Base-by-base conservation (phyloP, 2,329 filamentous ascomycete species). In the Colletotrichum caudatum region DNA sequence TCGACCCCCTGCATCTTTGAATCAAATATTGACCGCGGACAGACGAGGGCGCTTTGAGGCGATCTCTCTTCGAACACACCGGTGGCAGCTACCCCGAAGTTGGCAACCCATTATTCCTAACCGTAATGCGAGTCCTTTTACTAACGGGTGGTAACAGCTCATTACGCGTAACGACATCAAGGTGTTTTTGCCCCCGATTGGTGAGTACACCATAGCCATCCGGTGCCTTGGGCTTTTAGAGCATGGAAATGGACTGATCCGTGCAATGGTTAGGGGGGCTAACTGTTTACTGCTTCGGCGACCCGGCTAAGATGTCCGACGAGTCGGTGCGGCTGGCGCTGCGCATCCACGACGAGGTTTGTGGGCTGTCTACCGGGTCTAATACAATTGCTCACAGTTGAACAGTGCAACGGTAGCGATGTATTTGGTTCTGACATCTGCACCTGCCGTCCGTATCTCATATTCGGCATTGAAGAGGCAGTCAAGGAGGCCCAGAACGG, bases 351-450 rank as follows among this genome's bases (percentile, higher is more conserved):
- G 88, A 90, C 75, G 88, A 90, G 84, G 87, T 88, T 78, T 75
- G 80, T 72, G 66, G 39, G 48, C 16, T 37, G 46, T 37, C 29
- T 23, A 7, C n/a, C 16, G 44, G 16, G 9, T 20, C 3, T 23
- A 11, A 26, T 50, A 18, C 23, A 20, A 46, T 18, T 44, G 29
- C 39, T 74, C 51, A 71, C 37, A 35, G 20, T 41, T 8, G 11
- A 69, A 23, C 70, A 89, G 85, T 98, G 96, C 83, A 98, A 98
- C 79, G 96, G 96, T 69, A 97, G 93, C 80, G 96, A 99, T 82
- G 96, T 98, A 54, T 99, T 98, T 80, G 94, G 95, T 72, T 97
- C 94, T 26, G 96, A 99, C 80, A 99, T 98, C 78, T 98, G 96
- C 84, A 98, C 96, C 14, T 98, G 95, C 82, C 89, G 94, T 68